Percentiles rank a stretch among this genome's conserved stretches.
phyloP scores from a whole-genome alignment of 2,329 filamentous ascomycete genomes.

The Botrytis medusae region DNA sequence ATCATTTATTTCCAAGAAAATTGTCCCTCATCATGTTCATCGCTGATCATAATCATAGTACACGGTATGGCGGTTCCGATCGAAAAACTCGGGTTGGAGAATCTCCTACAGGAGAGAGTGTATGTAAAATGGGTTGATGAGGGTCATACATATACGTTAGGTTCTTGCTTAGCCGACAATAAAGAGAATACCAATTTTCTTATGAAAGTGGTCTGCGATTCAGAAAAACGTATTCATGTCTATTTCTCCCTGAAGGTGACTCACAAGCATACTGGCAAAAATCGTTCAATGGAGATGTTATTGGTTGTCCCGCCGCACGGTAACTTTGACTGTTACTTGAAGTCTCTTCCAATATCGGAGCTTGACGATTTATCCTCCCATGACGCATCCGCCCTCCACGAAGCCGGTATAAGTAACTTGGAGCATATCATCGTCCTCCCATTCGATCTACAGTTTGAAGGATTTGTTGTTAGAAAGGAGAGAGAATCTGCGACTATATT shows the following conservation, averaged over 20 bases:
- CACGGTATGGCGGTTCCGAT: background rate
- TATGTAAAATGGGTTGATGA: background rate
- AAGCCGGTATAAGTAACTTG: background rate
- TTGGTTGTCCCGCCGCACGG: background rate
- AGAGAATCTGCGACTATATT: background rate
- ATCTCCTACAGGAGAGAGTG: background rate
- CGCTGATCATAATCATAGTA: background rate
- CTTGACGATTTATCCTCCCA: background rate
- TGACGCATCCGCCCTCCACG: background rate
- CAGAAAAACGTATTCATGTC: background rate
- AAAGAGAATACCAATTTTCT: background rate
- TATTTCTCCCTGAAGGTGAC: background rate
- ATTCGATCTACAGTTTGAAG: background rate
- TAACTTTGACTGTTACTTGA: background rate
- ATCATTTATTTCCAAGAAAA: background rate
- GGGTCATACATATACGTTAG: background rate
- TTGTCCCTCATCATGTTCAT: background rate
- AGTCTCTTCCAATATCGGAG: background rate
- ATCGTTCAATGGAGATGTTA: background rate
- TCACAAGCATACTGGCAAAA: background rate
- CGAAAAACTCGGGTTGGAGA: background rate
- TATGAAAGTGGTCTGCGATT: background rate
- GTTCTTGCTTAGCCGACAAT: background rate
- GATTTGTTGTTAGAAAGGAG: background rate
- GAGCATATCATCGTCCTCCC: background rate